Evolutionary conservation across 768 basidiomycete genomes (phyloP).

Genomic region (Mycena capillaripes): DNA sequence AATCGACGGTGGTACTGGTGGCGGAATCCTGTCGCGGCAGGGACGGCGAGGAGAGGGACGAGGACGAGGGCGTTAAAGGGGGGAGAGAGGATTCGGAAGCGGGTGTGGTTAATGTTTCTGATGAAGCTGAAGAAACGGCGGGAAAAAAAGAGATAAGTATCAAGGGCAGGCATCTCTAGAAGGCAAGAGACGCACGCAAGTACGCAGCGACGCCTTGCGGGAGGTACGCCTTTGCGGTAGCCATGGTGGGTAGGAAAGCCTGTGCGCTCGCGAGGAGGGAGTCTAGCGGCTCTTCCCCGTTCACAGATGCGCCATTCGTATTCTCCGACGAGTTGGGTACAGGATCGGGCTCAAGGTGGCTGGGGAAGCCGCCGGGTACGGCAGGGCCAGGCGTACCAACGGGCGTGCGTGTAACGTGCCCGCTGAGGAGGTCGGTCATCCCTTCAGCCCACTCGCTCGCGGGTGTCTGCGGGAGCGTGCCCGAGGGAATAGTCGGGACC

Average conservation of each 20-base stretch:
- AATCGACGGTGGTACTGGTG: no score
- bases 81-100: no score
- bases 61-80: no score
- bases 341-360: not conserved
- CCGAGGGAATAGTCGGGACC: constrained; percentile 29
- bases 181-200: not conserved
- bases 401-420: constrained; percentile 21
- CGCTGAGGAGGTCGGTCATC: constrained; percentile 1
- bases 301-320: no score
- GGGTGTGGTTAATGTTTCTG: no score
- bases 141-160: no score
- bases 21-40: no score
- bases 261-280: not conserved
- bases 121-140: no score
- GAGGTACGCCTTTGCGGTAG: not conserved
- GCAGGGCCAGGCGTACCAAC: constrained; percentile 1
- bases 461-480: constrained; percentile 25
- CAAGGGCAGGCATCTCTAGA: no score
- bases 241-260: not conserved
- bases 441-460: constrained; percentile 25
- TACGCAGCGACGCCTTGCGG: not conserved
- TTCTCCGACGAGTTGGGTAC: not conserved
- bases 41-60: no score
- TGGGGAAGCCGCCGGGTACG: not conserved
- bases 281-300: not conserved